phyloP scores from a whole-genome alignment of 495 filamentous ascomycete genomes.

The Letharia lupina region DNA sequence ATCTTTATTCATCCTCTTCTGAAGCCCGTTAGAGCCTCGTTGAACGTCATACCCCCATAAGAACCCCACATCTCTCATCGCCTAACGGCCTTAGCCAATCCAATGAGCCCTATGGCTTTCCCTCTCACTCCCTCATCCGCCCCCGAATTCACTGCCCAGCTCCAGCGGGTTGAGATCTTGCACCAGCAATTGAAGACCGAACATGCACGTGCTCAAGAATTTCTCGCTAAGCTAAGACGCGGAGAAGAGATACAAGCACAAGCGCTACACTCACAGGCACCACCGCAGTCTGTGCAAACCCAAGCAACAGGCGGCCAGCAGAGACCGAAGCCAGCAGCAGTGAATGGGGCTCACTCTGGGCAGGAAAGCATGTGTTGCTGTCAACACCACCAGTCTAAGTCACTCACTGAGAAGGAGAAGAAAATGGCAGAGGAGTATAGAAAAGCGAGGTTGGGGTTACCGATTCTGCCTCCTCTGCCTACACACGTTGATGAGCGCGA shows the following conservation, averaged over 20 bases:
- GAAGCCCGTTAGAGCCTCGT: background rate
- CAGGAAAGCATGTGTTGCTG: conserved; percentile 18
- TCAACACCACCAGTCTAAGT: conserved; percentile 21
- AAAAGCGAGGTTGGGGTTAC: conserved; percentile 5
- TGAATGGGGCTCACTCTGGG: conserved; percentile 1
- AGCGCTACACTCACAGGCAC: conserved; percentile 12
- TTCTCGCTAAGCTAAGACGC: conserved; percentile 23
- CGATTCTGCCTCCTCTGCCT: conserved; percentile 10
- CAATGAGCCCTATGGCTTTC: conserved; percentile 13
- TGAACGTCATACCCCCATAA: background rate
- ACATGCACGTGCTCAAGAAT: conserved; percentile 24
- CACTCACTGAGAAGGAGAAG: conserved; percentile 13
- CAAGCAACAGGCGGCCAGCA: background rate
- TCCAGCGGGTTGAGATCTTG: conserved; percentile 25
- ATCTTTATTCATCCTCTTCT: background rate
- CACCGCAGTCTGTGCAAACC: background rate
- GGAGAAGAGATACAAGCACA: conserved; percentile 20
- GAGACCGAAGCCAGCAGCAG: conserved; percentile 6
- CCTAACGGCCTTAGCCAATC: background rate
- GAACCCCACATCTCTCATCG: background rate
- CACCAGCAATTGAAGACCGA: conserved; percentile 26
- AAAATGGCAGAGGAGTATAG: conserved; percentile 13
- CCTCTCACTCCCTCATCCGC: conserved; percentile 14
- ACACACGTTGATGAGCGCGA: conserved; percentile 38
- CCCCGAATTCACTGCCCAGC: conserved; percentile 23